Evolutionary conservation across 2,329 filamentous ascomycete genomes (phyloP).

Genomic region (Stemphylium beticola): DNA sequence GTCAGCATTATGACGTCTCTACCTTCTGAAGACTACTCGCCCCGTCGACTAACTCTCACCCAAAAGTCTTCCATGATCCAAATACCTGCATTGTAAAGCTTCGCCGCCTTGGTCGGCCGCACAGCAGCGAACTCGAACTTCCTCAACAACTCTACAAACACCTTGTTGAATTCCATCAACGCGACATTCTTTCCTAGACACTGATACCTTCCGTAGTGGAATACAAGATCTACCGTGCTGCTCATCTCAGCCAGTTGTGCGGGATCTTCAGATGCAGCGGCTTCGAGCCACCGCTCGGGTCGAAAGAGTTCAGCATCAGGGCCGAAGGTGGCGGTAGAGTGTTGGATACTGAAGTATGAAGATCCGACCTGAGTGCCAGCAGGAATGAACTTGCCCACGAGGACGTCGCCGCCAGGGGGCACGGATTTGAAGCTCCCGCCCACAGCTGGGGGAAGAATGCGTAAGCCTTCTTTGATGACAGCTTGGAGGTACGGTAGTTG

Average conservation of each 20-base stretch:
- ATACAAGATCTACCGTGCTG: conserved; percentile 26
- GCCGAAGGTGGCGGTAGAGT: conserved; percentile 25
- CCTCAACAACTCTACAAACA: conserved; percentile 30
- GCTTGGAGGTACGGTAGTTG: conserved; percentile 40
- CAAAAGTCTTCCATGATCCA: conserved; percentile 3
- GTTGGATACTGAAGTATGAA: conserved; percentile 13
- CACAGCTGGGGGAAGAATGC: conserved; percentile 28
- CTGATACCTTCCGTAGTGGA: conserved; percentile 34
- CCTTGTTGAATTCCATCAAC: conserved; percentile 40
- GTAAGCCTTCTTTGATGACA: conserved; percentile 39
- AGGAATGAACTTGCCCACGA: conserved; percentile 28
- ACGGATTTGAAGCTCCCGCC: conserved; percentile 46
- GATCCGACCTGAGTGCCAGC: conserved; percentile 31
- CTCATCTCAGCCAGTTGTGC: conserved; percentile 39
- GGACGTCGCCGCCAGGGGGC: conserved; percentile 23
- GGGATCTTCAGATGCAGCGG: conserved; percentile 26
- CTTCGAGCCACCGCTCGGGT: conserved; percentile 27
- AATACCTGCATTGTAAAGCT: background rate
- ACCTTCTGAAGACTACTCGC: no score
- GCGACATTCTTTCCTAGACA: conserved; percentile 38
- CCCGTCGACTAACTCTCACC: background rate
- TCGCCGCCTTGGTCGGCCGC: background rate
- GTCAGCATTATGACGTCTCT: no score
- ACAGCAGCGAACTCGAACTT: background rate
- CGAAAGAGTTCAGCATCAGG: conserved; percentile 25